Percentiles rank a stretch among this genome's conserved stretches.
phyloP scores from a whole-genome alignment of 1,139 yeast genomes.

The Pichia sp. region DNA sequence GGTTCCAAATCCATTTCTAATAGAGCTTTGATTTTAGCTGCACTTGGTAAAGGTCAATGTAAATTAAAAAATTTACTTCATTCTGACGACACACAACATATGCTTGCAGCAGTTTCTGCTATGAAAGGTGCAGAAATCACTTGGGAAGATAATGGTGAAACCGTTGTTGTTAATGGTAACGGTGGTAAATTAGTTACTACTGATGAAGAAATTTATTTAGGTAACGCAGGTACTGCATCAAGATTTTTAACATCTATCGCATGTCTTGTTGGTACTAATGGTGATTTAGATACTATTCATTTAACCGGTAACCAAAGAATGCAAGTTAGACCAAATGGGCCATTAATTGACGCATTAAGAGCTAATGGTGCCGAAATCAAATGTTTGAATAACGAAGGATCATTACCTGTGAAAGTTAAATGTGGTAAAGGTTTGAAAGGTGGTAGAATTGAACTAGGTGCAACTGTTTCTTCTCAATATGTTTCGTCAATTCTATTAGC shows the following conservation, averaged over 20 bases:
- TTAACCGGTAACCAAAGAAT: conserved; percentile 93
- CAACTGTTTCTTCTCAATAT: conserved; percentile 94
- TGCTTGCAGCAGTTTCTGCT: conserved; percentile 79
- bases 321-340: conserved; percentile 98
- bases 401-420: conserved; percentile 70
- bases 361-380: conserved; percentile 71
- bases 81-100: conserved; percentile 92
- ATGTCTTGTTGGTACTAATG: conserved; percentile 57
- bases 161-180: conserved; percentile 77
- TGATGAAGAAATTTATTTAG: conserved; percentile 66
- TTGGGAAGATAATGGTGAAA: conserved; percentile 82
- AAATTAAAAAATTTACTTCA: conserved; percentile 79
- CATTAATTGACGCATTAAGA: conserved; percentile 84
- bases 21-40: conserved; percentile 88
- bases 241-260: conserved; percentile 91
- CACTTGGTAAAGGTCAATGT: conserved; percentile 82
- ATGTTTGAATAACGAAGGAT: conserved; percentile 71
- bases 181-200: conserved; percentile 71
- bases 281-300: conserved; percentile 41
- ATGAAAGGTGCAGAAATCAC: conserved; percentile 78
- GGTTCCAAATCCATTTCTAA: conserved; percentile 97
- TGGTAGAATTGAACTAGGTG: conserved; percentile 88
- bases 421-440: conserved; percentile 76
- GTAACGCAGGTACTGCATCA: conserved; percentile 98
- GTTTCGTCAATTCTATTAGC: conserved; percentile 95